Percentiles rank a stretch among this genome's conserved stretches.
These are phyloP conservation scores for Parafenestella ontariensis DNA, from an alignment of 2,329 filamentous ascomycete genomes.

Conservation along the genomic window DNA sequence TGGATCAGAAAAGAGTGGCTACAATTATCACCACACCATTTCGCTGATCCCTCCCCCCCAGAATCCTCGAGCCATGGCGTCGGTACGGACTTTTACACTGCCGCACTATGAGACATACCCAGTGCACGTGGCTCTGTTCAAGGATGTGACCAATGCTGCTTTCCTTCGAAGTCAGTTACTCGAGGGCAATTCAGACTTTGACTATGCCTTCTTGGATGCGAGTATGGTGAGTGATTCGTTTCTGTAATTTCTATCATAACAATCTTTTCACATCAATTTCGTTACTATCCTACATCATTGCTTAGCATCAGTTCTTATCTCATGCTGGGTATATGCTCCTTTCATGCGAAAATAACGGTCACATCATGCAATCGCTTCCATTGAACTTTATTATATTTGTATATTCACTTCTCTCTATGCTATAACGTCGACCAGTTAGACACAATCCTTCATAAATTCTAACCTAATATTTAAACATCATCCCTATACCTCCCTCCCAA, in stretches of 20 bases:
- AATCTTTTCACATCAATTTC: not conserved
- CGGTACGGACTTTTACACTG: slow-evolving; percentile 72
- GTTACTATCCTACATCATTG: not conserved
- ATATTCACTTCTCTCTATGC: too few relatives aligned
- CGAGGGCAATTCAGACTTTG: slow-evolving; percentile 81
- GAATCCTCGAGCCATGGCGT: slow-evolving; percentile 50
- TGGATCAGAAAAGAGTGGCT: too few relatives aligned
- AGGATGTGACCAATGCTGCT: slow-evolving; percentile 75
- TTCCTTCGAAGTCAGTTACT: slow-evolving; percentile 85
- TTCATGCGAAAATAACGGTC: too few relatives aligned
- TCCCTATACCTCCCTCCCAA: too few relatives aligned
- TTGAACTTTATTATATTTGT: too few relatives aligned
- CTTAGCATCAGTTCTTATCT: too few relatives aligned
- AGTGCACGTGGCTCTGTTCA: slow-evolving; percentile 78
- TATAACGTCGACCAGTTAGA: too few relatives aligned
- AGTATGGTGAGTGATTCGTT: slow-evolving; percentile 66
- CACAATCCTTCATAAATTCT: too few relatives aligned
- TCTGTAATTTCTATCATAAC: not conserved
- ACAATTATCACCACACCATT: slow-evolving; percentile 2
- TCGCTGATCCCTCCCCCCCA: slow-evolving; percentile 3
- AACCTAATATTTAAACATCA: too few relatives aligned
- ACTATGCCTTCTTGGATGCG: slow-evolving; percentile 94
- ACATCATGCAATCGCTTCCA: too few relatives aligned
- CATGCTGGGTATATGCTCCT: too few relatives aligned
- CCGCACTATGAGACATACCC: slow-evolving; percentile 77